phyloP scores from a whole-genome alignment of 805 yeast species.

The Spathaspora girioi region DNA sequence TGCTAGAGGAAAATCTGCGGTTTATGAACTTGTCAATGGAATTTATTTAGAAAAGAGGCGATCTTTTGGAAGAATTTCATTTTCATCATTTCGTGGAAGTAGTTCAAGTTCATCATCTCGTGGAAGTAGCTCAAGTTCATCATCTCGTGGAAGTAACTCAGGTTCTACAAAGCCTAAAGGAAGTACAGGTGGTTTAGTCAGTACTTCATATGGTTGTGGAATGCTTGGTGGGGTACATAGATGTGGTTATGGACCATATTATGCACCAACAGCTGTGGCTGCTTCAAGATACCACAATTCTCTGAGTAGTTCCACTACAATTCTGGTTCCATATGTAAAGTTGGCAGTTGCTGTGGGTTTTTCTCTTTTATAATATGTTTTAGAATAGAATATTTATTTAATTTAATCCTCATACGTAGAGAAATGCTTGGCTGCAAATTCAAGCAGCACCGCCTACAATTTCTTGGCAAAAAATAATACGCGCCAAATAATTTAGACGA shows the following conservation, averaged over 20 bases:
- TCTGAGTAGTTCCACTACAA: constrained; percentile 1
- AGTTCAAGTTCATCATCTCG: too few relatives aligned
- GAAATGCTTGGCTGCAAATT: too few relatives aligned
- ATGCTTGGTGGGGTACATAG: background rate
- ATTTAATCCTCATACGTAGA: background rate
- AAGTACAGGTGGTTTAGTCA: background rate
- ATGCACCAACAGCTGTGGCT: constrained; percentile 3
- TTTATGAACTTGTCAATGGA: background rate
- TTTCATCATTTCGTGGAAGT: too few relatives aligned
- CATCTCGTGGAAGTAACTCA: too few relatives aligned
- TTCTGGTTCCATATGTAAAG: background rate
- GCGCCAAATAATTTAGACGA: too few relatives aligned
- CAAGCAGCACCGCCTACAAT: too few relatives aligned
- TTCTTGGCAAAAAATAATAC: too few relatives aligned
- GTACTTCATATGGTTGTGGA: background rate
- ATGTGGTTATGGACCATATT: constrained; percentile 3
- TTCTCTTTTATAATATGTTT: background rate
- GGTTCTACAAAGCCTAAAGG: too few relatives aligned
- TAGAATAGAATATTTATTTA: background rate
- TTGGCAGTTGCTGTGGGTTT: background rate
- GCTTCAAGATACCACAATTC: background rate
- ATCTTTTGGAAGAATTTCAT: too few relatives aligned
- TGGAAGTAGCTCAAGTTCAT: too few relatives aligned
- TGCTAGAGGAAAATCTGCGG: background rate
- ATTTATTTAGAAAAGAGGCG: too few relatives aligned